Base-by-base conservation (phyloP, 1,139 yeast genomes). In the Pichia norvegensis region DNA sequence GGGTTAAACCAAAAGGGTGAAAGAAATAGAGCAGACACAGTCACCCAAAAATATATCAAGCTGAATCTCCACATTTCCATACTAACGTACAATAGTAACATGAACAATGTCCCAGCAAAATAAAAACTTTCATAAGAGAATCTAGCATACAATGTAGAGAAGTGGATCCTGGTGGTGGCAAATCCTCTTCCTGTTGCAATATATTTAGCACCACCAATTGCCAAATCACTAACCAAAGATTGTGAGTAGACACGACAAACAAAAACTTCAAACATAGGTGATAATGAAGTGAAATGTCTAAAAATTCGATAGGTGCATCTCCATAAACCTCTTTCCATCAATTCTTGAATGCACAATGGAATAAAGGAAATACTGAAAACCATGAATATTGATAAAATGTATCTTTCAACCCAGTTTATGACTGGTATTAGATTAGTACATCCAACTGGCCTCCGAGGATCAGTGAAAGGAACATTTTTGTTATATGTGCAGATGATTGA, bases 181-280 rank as follows among this genome's bases (percentile, higher is more conserved):
- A 75, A 73, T 1, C 78, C 78, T 57, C 81, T 62, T 14, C 79
- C 79, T 0, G 80, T 75, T 2, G 78, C 74, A 53, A 75, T 72
- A 55, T 75, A 75, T 47, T 67, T 67, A 9, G 80, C 80, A 14
- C 79, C 79, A 1, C 80, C 79, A 44, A 73, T 57, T 6, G 73
- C 61, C 40, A 75, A 64, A 58, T 75, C 78, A 50, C 70, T 72
- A 3, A 68, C 66, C 48, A 75, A 58, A 0, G 79, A 71, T 41
- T 69, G 70, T 0, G 78, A 72, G 56, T 75, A 75, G 2, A 74
- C 67, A 46, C 72, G 64, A 56, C 79, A 73, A 8, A 74, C 78
- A 57, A 75, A 75, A 0, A 74, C 74, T 53, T 75, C 80, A 56
- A 75, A 75, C 41, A 74, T 60, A 4, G 79, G 79, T 2, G 79